Evolutionary conservation across 768 basidiomycete species (phyloP), one percentile per base, ranked within the genome.

Genomic region (Phaeotremella skinneri): DNA sequence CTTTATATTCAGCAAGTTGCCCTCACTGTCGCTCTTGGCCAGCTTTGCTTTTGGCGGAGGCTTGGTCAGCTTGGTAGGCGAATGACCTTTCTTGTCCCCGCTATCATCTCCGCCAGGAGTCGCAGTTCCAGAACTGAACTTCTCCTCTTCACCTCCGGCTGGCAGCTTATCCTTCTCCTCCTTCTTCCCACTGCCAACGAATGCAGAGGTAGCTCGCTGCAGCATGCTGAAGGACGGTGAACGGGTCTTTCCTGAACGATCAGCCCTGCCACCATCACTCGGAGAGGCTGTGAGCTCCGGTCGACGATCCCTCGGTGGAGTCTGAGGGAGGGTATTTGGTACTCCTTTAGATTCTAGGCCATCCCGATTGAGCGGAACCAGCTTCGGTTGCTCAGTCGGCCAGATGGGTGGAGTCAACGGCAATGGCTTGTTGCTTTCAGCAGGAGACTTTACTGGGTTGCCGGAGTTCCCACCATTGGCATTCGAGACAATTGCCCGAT

Each of bases 171-270:
- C 86, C 72, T 91, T 90, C 0, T 83, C 78, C 3, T 87, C 88
- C 77, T 88, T 91, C 79, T 91, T 91, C 59, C 87, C 79, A 48
- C 91, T 88, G 9, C 93, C 88, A 13, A 87, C 88, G 47, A 76
- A 64, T 9, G 89, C 90, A 0, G 91, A 94, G 1, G 91, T 93
- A 0, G 91, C 92, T 25, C 92, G 85, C 68, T 97, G 93, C 83
- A 98, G 89, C 75, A 98, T 96, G 69, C 87, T 92, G 52, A 98
- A 89, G 58, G 92, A 94, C 4, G 91, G 89, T 1, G 90, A 85
- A 16, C 93, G 82, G 25, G 78, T 45, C 80, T 74, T 93, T 92
- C 27, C 77, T 78, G 13, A 14, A 14, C 43, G 43, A 26, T 48
- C 30, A 52, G 49, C n/a, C 48, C 39, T 20, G 51, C 42, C 21